Evolutionary conservation across 768 basidiomycete genomes (phyloP), one percentile per base, ranked within the genome.

Genomic region (Auricularia cornea): DNA sequence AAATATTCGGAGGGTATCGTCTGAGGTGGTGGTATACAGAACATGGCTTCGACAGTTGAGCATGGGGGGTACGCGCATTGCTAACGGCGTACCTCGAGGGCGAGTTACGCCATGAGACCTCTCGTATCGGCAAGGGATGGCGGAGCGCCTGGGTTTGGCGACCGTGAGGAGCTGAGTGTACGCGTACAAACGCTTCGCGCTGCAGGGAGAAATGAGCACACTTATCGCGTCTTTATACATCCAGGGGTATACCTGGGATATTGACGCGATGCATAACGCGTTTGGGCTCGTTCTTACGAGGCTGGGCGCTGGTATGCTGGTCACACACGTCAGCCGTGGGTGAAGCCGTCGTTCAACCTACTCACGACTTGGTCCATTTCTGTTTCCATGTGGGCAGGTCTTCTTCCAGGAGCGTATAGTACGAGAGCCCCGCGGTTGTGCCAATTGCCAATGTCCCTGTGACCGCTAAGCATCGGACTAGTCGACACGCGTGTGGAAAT

Each of bases 1-100:
- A 73, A 92, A 95, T 69, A 97, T 85, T 28, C 94, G 86, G 38
- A 96, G 72, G 3, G 88, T 88, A 1, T 90, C 84, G 68, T 94
- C 90, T 29, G 85, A 83, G 16, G 94, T 92, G 64, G 91, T 82
- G 38, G 92, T 94, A 71, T 90, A 94, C 3, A 96, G 78, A 62
- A 88, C 89, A 69, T 88, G 86, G 48, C 90, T 91, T 66, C 5
- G 32, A 48, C 41, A 67, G 62, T 60, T 14, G 33, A n/a, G 62
- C 32, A 57, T 28, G 8, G 51, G n/a, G 32, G 28, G 57, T 51
- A 54, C 32, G 11, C 29, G 32, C 10, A 54, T 66, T 30, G 29
- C 29, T 71, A n/a, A 80, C 85, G 74, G 60, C n/a, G n/a, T n/a
- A 83, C 83, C 81, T 83, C 72, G 84, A 88, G 54, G 87, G 86